These are phyloP conservation scores for Breynia disticha DNA, from an alignment of 441 rosid genomes.

Conservation along the genomic window DNA sequence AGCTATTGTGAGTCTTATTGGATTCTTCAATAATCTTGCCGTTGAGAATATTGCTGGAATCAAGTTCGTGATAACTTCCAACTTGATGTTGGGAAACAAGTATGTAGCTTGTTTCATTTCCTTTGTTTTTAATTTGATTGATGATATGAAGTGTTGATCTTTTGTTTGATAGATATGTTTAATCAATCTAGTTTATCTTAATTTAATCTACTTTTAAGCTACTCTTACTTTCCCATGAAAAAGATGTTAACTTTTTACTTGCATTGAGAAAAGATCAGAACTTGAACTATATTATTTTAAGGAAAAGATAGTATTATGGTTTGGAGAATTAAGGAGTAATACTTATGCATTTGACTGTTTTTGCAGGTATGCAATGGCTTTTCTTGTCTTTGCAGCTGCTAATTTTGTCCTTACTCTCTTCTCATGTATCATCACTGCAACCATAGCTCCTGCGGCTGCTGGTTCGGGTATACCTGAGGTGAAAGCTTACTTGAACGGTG, in stretches of 20 bases:
- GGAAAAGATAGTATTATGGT: neutral
- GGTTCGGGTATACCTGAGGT: conserved; percentile 96
- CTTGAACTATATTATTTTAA: too few relatives aligned
- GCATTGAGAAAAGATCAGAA: too few relatives aligned
- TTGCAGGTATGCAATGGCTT: conserved; percentile 54
- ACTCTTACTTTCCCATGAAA: too few relatives aligned
- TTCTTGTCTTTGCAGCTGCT: conserved; percentile 48
- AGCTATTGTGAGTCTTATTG: conserved; percentile 52
- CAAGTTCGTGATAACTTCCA: conserved; percentile 72
- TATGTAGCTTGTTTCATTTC: conserved; percentile 16
- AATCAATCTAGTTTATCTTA: too few relatives aligned
- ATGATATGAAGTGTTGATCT: neutral
- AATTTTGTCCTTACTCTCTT: conserved; percentile 62
- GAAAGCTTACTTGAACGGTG: conserved; percentile 84
- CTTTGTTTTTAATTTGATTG: neutral
- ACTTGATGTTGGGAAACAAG: conserved; percentile 63
- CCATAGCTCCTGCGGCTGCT: conserved; percentile 68
- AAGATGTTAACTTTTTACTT: too few relatives aligned
- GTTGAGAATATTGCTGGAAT: conserved; percentile 74
- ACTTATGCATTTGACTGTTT: neutral
- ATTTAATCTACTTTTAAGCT: too few relatives aligned
- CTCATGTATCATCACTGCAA: conserved; percentile 53
- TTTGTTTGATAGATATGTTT: too few relatives aligned
- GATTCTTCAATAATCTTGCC: conserved; percentile 69
- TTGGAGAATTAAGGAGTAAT: neutral